phyloP scores from a whole-genome alignment of 257 asterid genomes.

The Dorcoceras hygrometricum region DNA sequence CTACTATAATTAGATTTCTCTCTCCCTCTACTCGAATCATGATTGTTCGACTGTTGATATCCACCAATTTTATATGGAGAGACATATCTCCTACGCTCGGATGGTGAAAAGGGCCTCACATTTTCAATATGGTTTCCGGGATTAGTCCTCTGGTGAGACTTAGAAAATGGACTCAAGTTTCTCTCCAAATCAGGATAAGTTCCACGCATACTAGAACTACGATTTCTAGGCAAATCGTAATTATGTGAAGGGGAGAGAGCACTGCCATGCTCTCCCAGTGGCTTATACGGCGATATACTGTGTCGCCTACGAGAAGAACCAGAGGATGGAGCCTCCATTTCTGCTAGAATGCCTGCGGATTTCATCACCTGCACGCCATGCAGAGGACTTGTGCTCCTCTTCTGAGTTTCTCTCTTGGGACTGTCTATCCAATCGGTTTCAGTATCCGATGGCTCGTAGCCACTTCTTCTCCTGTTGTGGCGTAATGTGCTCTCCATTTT shows the following conservation, averaged over 20 bases:
- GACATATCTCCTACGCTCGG: constrained; percentile 39
- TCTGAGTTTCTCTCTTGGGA: constrained; percentile 27
- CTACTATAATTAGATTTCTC: constrained; percentile 31
- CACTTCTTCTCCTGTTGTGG: constrained; percentile 38
- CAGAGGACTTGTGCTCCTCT: constrained; percentile 22
- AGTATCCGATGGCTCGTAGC: constrained; percentile 65
- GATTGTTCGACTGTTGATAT: constrained; percentile 20
- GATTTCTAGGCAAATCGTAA: constrained; percentile 25
- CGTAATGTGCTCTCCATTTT: constrained; percentile 17
- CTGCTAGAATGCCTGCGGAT: neutral
- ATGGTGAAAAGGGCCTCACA: constrained; percentile 31
- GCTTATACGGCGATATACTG: constrained; percentile 32
- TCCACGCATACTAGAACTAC: constrained; percentile 21
- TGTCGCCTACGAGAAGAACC: constrained; percentile 31
- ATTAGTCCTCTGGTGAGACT: constrained; percentile 26
- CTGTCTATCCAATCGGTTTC: constrained; percentile 54
- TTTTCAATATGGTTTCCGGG: constrained; percentile 13
- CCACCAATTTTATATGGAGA: constrained; percentile 40
- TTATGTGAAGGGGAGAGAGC: constrained; percentile 14
- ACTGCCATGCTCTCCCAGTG: constrained; percentile 27
- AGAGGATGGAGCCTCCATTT: constrained; percentile 16
- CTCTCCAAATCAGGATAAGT: constrained; percentile 14
- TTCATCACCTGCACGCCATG: neutral
- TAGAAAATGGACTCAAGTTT: constrained; percentile 23
- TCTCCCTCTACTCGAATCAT: constrained; percentile 27